Base-by-base conservation (phyloP, 352 stramenopile species). In the Peronosclerospora sorghi region DNA sequence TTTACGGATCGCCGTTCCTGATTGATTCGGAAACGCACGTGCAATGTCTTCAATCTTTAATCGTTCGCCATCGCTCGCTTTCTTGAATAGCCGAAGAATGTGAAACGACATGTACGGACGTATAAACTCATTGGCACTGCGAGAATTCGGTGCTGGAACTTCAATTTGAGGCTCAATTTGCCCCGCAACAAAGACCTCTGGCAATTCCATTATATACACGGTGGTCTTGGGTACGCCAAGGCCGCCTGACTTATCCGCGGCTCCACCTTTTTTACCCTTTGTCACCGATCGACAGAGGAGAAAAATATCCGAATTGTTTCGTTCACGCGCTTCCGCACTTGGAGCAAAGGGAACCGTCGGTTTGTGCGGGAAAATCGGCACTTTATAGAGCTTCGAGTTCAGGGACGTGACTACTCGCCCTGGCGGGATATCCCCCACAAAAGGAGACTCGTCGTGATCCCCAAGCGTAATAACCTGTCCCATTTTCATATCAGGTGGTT, bases 41-140 rank as follows among this genome's bases (percentile, higher is more conserved):
- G 71, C 65, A 50, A 92, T 81, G 37, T 89, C 74, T 48, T 89
- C 79, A 32, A 92, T 88, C 63, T 86, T 86, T 9, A 92, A 48
- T 26, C 76, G 69, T 47, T 86, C 73, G 2, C 71, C 76, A 44
- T 87, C 71, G 18, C 65, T 84, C 24, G 75, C 73, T 56, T 87
- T 86, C 57, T 87, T 89, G 50, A 89, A 88, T 20, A 92, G 44
- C 2, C 73, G 70, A 40, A 85, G 55, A 42, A 92, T 85, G 49
- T 92, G 79, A 30, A 92, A 89, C 10, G 70, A 81, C 79, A 88
- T 89, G 60, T 92, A 92, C 18, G 76, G 70, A 4, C 73, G 72
- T 37, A 92, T 92, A 48, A 92, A 92, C 23, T 89, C 68, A 50
- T 89, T 88, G 8, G 79, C 76, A 36, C 67, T 77, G 8, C 73